Conservation (phyloP, 257 asterid species). For the Solanum ossicruentum region DNA sequence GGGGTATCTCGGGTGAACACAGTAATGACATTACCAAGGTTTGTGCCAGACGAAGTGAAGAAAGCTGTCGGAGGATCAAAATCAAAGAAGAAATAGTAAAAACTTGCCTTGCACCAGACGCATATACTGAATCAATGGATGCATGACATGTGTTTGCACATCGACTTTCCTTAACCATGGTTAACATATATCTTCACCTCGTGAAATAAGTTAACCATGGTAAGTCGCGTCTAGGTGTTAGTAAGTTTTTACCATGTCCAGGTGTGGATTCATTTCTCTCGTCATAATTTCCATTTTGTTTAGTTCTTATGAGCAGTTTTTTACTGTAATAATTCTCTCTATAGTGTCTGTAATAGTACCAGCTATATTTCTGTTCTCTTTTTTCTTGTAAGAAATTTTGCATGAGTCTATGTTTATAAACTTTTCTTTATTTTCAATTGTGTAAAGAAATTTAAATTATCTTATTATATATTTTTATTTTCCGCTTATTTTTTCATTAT, state of each 20-base stretch:
- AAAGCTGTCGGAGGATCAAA: slow-evolving; percentile 8
- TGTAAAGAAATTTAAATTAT: background rate
- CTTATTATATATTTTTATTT: no score
- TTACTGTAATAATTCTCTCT: slow-evolving; percentile 20
- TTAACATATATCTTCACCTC: background rate
- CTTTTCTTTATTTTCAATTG: background rate
- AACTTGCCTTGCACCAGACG: background rate
- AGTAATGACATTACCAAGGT: slow-evolving; percentile 28
- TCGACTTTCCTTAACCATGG: background rate
- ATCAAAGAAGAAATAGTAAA: slow-evolving; percentile 3
- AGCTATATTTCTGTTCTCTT: background rate
- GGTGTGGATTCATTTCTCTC: background rate
- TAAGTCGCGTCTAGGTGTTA: background rate
- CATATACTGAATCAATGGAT: background rate
- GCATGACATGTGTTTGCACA: background rate
- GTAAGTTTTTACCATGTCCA: background rate
- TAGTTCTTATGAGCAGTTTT: background rate
- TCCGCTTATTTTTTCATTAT: no score
- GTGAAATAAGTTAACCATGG: background rate
- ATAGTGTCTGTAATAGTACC: slow-evolving; percentile 2
- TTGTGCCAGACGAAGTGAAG: slow-evolving; percentile 10
- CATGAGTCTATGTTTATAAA: background rate
- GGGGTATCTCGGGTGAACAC: slow-evolving; percentile 36
- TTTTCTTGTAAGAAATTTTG: background rate
- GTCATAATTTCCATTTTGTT: background rate